Conservation (phyloP, 2,329 filamentous ascomycete genomes). For the Xylariaceae sp. region DNA sequence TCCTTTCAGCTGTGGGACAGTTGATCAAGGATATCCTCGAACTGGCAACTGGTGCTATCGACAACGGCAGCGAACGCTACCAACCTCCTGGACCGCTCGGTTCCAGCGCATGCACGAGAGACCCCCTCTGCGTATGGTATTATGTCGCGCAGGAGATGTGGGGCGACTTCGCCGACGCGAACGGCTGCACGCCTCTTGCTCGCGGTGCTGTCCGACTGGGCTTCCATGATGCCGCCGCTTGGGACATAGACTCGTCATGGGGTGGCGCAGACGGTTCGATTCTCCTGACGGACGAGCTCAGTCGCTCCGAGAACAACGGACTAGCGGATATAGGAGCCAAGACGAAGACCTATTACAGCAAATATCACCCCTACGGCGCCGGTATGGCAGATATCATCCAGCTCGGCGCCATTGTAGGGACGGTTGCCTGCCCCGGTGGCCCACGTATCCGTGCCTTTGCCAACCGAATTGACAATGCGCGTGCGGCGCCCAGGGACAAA, state of each 20-base stretch:
- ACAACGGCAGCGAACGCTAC: slow-evolving; percentile 15
- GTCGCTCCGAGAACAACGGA: slow-evolving; percentile 41
- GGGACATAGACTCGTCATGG: slow-evolving; percentile 34
- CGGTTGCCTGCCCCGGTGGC: slow-evolving; percentile 47
- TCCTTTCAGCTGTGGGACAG: slow-evolving; percentile 17
- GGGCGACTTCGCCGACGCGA: slow-evolving; percentile 29
- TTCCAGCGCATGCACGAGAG: slow-evolving; percentile 25
- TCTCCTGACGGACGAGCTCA: slow-evolving; percentile 39
- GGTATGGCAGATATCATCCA: slow-evolving; percentile 51
- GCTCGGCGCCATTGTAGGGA: slow-evolving; percentile 43
- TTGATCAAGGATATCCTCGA: slow-evolving; percentile 25
- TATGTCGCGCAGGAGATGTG: slow-evolving; percentile 36
- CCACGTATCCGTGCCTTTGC: slow-evolving; percentile 46
- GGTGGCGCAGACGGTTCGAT: slow-evolving; percentile 45
- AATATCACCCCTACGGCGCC: slow-evolving; percentile 37
- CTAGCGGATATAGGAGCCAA: slow-evolving; percentile 38
- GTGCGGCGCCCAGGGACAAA: slow-evolving; percentile 38
- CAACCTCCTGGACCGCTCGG: slow-evolving; percentile 21
- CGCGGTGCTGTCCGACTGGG: slow-evolving; percentile 42
- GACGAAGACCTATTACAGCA: slow-evolving; percentile 35
- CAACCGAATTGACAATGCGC: slow-evolving; percentile 42
- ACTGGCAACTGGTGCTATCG: slow-evolving; percentile 17
- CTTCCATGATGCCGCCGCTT: slow-evolving; percentile 44
- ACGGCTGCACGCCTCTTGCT: slow-evolving; percentile 37
- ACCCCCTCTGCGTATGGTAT: slow-evolving; percentile 38